Evolutionary conservation across 257 asterid genomes (phyloP), one percentile per base, ranked within the genome.

Genomic region (Ajuga chamaepitys): DNA sequence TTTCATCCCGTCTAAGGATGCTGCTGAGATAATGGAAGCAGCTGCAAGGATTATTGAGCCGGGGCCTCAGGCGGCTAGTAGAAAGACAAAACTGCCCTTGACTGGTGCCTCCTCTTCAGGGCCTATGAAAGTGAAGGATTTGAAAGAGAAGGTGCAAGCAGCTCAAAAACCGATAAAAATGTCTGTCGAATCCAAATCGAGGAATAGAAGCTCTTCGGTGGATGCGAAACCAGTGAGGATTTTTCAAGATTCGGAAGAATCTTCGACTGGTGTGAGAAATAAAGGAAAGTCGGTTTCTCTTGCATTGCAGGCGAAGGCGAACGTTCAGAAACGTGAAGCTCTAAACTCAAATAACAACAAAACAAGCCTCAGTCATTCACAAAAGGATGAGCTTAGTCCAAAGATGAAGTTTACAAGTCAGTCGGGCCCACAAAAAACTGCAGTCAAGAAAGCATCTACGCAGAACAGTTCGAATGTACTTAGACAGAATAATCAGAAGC

Each of bases 271-370:
- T 51, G 67, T 48, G 10, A 81, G 72, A 47, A 64, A 68, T 59
- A 88, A 71, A 67, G 95, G 85, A 17, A 93, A 83, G 66, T 84
- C 96, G 13, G 67, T 93, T 55, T 89, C 99, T 11, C 94, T 93
- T 54, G 99, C 97, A 21, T 67, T 89, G 53, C 97, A 86, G 76
- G 97, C 99, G 16, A 94, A 94, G 79, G 89, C 78, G 38, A 90
- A 90, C 66, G 95, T 90, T 64, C 88, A 79, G 82, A 90, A 85
- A 85, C 76, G 96, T 78, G 95, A 81, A 74, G 83, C 84, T 41
- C 56, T 77, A 44, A 78, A 69, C 58, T 14, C 62, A 34, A 58
- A 40, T 61, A 62, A 83, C 60, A 74, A 73, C 62, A 78, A 68
- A 58, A 68, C 28, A 38, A 22, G 57, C 20, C 78, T 26, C 42